Evolutionary conservation across 306 rosid species (phyloP), one percentile per base, ranked within the genome.

Genomic region (Alnus rubra): DNA sequence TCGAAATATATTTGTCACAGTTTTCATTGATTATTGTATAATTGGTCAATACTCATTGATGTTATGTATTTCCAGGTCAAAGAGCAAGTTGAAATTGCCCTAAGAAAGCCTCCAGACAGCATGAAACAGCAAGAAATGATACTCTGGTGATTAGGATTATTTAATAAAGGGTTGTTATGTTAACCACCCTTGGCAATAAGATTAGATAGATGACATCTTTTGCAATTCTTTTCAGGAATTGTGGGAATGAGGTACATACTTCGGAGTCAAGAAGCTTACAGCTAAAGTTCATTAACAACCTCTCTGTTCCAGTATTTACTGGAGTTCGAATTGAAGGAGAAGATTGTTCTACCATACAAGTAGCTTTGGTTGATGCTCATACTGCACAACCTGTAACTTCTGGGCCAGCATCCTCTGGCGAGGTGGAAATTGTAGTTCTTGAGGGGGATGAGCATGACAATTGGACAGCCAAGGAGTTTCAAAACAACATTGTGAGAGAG

Each of bases 261-360:
- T 71, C 88, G 7, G 90, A 77, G 69, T 81, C 86, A 68, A 91
- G 91, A 88, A 90, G 81, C 85, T 85, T 91, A 80, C 91, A 86
- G 87, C 87, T 96, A 47, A 90, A 88, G 81, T 96, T 96, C 67
- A 78, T 83, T 80, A 90, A 84, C 82, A 87, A 80, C 79, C 81
- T 88, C 59, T 95, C 88, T 80, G 97, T 90, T 78, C 98, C 98
- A 2, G 99, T 95, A 49, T 93, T 95, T 72, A 93, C 99, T 9
- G 99, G 99, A 74, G 90, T 96, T 87, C 93, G 99, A 69, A 91
- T 95, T 60, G 99, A 93, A 89, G 98, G 97, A 87, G 93, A 89
- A 76, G 94, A 93, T 72, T 79, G 89, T 73, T 85, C 92, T 64
- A 79, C 75, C 83, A 65, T 95, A 81, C 92, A 78, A 84, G 86